These are phyloP conservation scores for Dictyostelium capitatum DNA, from an alignment of 78 protist genomes.

Conservation along the genomic window DNA sequence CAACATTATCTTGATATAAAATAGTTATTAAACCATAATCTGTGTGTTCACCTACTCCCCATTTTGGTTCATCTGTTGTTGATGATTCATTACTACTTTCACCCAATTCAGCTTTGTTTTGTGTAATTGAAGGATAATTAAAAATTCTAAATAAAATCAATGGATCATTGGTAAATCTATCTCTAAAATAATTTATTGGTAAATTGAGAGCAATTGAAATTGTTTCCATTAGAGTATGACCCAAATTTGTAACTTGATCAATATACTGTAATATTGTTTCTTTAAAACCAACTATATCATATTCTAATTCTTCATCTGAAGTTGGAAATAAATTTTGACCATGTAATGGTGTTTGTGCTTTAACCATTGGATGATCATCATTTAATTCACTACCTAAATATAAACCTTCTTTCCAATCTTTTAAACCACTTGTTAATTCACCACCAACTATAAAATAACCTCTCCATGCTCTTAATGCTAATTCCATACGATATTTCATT, in stretches of 20 bases:
- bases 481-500: constrained; percentile 47
- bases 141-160: constrained; percentile 63
- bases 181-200: constrained; percentile 20
- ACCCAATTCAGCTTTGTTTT: neutral
- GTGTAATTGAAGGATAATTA: constrained; percentile 48
- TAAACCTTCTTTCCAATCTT: constrained; percentile 77
- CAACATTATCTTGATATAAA: constrained; percentile 74
- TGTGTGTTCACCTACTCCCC: constrained; percentile 88
- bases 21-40: constrained; percentile 86
- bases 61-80: neutral
- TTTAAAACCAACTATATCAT: constrained; percentile 23
- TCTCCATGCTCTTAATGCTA: constrained; percentile 68
- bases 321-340: neutral
- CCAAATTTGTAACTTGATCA: constrained; percentile 28
- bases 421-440: constrained; percentile 40
- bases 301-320: neutral
- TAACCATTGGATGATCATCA: constrained; percentile 31
- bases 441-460: constrained; percentile 74
- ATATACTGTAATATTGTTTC: constrained; percentile 37
- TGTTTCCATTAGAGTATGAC: constrained; percentile 60
- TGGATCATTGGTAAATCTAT: constrained; percentile 54
- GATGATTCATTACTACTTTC: neutral
- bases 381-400: constrained; percentile 63
- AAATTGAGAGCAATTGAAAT: constrained; percentile 39
- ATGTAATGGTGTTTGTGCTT: constrained; percentile 30